Evolutionary conservation across 257 asterid genomes (phyloP).

Genomic region (Datura wrightii): DNA sequence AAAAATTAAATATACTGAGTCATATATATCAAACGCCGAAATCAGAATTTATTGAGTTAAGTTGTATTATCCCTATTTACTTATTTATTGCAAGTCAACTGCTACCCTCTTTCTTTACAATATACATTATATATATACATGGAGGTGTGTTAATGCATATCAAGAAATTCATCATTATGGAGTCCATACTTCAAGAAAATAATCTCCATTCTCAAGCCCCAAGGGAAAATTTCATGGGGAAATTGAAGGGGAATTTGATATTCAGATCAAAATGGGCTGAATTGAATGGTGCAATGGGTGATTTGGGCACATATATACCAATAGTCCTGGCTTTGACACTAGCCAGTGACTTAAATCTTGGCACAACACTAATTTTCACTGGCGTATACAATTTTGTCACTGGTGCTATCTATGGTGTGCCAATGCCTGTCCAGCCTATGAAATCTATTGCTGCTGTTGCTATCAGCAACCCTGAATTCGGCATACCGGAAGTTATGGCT

Average conservation of each 20-base stretch:
- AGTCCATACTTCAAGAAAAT: background rate
- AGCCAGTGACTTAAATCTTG: constrained; percentile 70
- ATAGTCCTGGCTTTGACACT: constrained; percentile 68
- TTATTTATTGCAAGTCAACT: background rate
- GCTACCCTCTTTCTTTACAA: background rate
- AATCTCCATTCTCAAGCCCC: background rate
- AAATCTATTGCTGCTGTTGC: constrained; percentile 96
- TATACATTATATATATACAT: background rate
- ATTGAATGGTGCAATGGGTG: constrained; percentile 87
- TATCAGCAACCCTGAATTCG: constrained; percentile 57
- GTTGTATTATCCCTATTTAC: background rate
- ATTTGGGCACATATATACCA: constrained; percentile 81
- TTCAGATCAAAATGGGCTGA: constrained; percentile 69
- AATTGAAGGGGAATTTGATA: constrained; percentile 51
- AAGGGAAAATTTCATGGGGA: constrained; percentile 36
- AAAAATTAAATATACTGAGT: no score
- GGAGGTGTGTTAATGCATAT: background rate
- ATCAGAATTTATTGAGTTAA: background rate
- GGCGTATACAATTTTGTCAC: constrained; percentile 79
- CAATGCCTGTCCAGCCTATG: constrained; percentile 99
- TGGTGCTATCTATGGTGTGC: constrained; percentile 78
- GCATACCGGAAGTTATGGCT: constrained; percentile 81
- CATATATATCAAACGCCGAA: no score
- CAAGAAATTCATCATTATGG: constrained; percentile 15
- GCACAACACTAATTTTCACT: constrained; percentile 75